These are phyloP conservation scores for Ceratocystis papillata DNA, from an alignment of 2,329 filamentous ascomycete species.

Conservation along the genomic window DNA sequence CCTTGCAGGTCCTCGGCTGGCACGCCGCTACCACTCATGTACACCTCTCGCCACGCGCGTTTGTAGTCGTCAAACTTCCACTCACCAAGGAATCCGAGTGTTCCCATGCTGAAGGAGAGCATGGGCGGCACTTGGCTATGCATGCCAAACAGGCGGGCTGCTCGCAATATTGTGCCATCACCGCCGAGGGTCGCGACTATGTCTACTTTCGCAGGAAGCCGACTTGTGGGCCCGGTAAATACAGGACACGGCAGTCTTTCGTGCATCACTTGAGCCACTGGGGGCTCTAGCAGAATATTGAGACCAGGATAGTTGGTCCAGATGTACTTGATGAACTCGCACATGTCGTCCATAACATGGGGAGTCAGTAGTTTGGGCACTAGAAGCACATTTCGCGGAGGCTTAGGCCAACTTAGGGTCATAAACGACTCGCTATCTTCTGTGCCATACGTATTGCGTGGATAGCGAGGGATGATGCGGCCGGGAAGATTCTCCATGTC, in stretches of 20 bases:
- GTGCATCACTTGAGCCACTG: slow-evolving; percentile 62
- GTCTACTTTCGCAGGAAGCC: slow-evolving; percentile 71
- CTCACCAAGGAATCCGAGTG: slow-evolving; percentile 85
- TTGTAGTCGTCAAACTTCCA: slow-evolving; percentile 95
- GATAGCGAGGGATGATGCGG: slow-evolving; percentile 51
- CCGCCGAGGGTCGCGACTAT: slow-evolving; percentile 83
- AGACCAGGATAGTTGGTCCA: slow-evolving; percentile 67
- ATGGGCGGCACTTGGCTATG: slow-evolving; percentile 76
- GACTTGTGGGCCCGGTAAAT: slow-evolving; percentile 45
- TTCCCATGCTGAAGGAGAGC: slow-evolving; percentile 93
- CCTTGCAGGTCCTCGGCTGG: slow-evolving; percentile 37
- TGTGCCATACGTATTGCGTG: slow-evolving; percentile 38
- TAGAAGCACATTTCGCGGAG: slow-evolving; percentile 47
- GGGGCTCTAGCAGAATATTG: slow-evolving; percentile 71
- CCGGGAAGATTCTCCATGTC: slow-evolving; percentile 41
- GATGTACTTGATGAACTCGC: slow-evolving; percentile 58
- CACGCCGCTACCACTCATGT: slow-evolving; percentile 59
- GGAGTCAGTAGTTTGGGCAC: slow-evolving; percentile 49
- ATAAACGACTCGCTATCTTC: slow-evolving; percentile 40
- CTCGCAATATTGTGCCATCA: slow-evolving; percentile 81
- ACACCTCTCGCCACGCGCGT: slow-evolving; percentile 80
- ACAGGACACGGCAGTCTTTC: slow-evolving; percentile 61
- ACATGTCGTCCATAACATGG: slow-evolving; percentile 42
- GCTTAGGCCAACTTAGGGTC: slow-evolving; percentile 44
- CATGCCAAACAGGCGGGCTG: slow-evolving; percentile 64